Percentiles rank a stretch among this genome's conserved stretches.
Evolutionary conservation across 768 basidiomycete species (phyloP).

Genomic region (Tephrocybe rancida): DNA sequence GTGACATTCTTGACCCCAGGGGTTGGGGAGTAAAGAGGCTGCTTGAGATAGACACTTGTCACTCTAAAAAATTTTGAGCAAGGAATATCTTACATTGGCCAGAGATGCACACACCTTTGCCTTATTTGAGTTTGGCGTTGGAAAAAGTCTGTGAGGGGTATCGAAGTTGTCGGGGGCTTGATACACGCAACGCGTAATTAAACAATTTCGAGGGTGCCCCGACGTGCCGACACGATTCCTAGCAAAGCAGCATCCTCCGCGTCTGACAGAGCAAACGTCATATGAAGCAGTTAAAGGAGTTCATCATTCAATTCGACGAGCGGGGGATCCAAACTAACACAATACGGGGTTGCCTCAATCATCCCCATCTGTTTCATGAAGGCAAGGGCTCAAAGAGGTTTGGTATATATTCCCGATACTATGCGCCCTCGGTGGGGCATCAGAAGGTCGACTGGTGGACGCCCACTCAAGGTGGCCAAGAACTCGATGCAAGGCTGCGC

Average conservation of each 20-base stretch:
- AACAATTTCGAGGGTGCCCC: constrained; percentile 78
- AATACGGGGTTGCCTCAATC: constrained; percentile 95
- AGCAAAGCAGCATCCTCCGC: constrained; percentile 88
- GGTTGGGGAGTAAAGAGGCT: constrained; percentile 89
- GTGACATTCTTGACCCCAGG: constrained; percentile 94
- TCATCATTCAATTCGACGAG: constrained; percentile 93
- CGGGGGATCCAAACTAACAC: constrained; percentile 86
- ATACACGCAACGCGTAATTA: constrained; percentile 95
- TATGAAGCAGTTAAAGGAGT: constrained; percentile 86
- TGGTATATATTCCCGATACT: constrained; percentile 90
- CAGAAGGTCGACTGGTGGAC: constrained; percentile 78
- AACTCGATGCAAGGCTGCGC: constrained; percentile 80
- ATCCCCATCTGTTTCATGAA: constrained; percentile 97
- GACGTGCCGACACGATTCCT: constrained; percentile 73
- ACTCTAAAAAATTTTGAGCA: constrained; percentile 54
- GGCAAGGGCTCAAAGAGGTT: constrained; percentile 92
- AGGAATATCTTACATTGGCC: not conserved
- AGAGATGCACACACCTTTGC: constrained; percentile 61
- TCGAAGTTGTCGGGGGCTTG: constrained; percentile 88
- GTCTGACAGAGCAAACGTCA: constrained; percentile 93
- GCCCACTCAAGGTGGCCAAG: constrained; percentile 72
- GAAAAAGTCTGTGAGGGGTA: constrained; percentile 95
- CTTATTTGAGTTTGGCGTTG: constrained; percentile 81
- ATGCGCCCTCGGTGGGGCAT: constrained; percentile 85
- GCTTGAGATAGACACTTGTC: constrained; percentile 97